A percentile compares a stretch with the other conserved stretches of the same genome.
Conservation (phyloP, 768 basidiomycete species). For the Calocybe gangraenosa region DNA sequence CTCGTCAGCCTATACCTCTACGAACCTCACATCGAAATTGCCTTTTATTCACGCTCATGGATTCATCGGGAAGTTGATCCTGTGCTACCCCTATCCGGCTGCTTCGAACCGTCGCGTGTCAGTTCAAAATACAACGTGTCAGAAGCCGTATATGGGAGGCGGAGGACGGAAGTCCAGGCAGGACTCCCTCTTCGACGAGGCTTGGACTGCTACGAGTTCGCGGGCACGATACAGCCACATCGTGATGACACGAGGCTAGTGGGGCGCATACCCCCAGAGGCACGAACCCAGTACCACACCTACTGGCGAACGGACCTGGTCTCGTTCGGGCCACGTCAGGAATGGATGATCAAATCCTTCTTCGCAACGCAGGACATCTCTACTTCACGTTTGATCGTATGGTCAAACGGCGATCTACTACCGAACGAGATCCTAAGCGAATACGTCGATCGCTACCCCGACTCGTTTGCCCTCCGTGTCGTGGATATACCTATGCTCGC, state of each 20-base stretch:
- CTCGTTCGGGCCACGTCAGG: constrained; percentile 76
- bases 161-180: constrained; percentile 69
- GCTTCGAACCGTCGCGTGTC: constrained; percentile 62
- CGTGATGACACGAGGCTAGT: constrained; percentile 12
- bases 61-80: constrained; percentile 66
- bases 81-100: constrained; percentile 62
- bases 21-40: constrained; percentile 84
- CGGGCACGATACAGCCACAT: constrained; percentile 63
- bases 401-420: constrained; percentile 84
- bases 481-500: constrained; percentile 70
- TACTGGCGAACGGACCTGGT: constrained; percentile 94
- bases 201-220: constrained; percentile 91
- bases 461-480: constrained; percentile 63
- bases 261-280: constrained; percentile 28
- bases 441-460: constrained; percentile 62
- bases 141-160: constrained; percentile 57
- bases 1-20: constrained; percentile 54
- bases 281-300: constrained; percentile 74
- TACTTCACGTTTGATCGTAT: constrained; percentile 68
- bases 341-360: constrained; percentile 89
- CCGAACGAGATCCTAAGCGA: constrained; percentile 50
- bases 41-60: constrained; percentile 77
- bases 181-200: constrained; percentile 76
- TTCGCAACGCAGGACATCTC: constrained; percentile 83
- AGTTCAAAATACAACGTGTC: constrained; percentile 68